Conservation (phyloP, 2,329 filamentous ascomycete species). For the Penicillium sp. region DNA sequence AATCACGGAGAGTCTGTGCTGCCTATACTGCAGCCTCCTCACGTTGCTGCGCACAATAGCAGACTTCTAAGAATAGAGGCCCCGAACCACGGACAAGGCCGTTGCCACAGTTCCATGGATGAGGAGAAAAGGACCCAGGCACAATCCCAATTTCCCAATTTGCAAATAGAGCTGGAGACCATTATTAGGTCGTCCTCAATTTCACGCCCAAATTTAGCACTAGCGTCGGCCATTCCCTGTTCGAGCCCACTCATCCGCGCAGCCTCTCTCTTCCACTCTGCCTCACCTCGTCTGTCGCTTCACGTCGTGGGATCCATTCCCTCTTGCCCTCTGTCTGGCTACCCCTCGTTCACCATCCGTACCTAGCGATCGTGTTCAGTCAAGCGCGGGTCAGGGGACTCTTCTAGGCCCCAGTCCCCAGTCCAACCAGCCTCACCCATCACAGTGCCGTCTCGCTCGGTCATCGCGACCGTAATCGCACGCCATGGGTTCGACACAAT, state of each 20-base stretch:
- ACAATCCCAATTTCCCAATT: neutral
- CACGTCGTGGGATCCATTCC: neutral
- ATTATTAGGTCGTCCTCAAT: neutral
- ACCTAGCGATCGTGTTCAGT: conserved; percentile 19
- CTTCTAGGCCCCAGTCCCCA: conserved; percentile 1
- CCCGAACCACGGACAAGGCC: neutral
- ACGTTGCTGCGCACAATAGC: neutral
- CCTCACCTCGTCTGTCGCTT: neutral
- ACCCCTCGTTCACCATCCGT: neutral
- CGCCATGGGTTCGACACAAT: conserved; percentile 53
- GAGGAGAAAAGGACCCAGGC: neutral
- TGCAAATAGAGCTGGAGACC: neutral
- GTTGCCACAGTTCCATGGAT: neutral
- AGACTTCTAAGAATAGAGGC: neutral
- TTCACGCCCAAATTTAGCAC: conserved; percentile 1
- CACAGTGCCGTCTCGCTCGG: conserved; percentile 3
- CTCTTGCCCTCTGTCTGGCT: neutral
- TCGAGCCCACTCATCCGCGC: conserved; percentile 6
- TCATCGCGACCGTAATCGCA: neutral
- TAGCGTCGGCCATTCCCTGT: conserved; percentile 16
- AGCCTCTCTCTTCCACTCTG: neutral
- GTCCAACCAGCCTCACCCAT: neutral
- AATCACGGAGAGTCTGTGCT: neutral
- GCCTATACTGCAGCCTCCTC: neutral
- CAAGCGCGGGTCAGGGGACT: conserved; percentile 27